Base-by-base conservation (phyloP, 2,329 filamentous ascomycete genomes). In the Atkinsonella hypoxylon region DNA sequence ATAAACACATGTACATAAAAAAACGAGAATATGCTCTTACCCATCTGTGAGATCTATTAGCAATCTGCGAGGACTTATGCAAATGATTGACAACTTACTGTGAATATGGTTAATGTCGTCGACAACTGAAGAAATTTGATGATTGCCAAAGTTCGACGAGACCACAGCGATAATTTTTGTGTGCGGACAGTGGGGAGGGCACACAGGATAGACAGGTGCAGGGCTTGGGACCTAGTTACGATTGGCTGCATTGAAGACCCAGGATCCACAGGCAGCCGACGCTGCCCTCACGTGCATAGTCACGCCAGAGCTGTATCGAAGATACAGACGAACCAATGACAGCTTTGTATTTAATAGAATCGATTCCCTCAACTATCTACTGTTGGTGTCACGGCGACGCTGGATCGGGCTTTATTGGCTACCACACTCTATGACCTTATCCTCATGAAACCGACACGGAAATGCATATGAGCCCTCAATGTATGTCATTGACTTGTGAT, bases 11-110 rank as follows among this genome's bases (percentile, higher is more conserved):
- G 32, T 30, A 13, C 26, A 46, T 7, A 53, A 44, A 39, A 53
- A 39, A 56, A 51, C 54, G 56, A 52, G 58, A 53, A 53, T 64
- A 55, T 53, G 34, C 60, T 65, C 78, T 81, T 81, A 82, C 78
- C 78, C 78, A 81, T 82, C 78, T 81, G 66, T 57, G 56, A 56
- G 51, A 41, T 55, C 59, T 58, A 66, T 76, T 64, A 76, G 71
- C 63, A 59, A 51, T 50, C 54, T 51, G 30, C 51, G 56, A 67
- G 64, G 60, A 64, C 67, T 67, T 60, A 68, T 62, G 66, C 58
- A 53, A 3, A 49, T 8, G 51, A 53, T 51, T 56, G 51, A 46
- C 49, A 56, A 73, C 74, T 69, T 71, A 77, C 74, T 69, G 63
- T 76, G 70, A 71, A 67, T 62, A 64, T 70, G 64, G 69, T 70